Evolutionary conservation across 495 filamentous ascomycete species (phyloP).

Genomic region (Aeminium ludgeri): DNA sequence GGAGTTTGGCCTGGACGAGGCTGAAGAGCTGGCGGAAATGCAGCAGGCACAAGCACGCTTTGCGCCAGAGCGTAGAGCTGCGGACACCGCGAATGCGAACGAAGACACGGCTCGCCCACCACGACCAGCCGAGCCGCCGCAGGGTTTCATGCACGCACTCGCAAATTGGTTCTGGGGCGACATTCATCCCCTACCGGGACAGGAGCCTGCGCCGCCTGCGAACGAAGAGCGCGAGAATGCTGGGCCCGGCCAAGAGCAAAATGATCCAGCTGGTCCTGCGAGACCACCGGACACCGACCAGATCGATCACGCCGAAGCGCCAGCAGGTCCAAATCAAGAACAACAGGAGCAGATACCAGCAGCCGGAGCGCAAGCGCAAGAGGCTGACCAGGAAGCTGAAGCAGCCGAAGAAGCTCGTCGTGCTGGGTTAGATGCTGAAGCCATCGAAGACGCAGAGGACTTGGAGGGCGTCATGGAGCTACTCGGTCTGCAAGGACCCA

Average conservation of each 20-base stretch:
- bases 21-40: not conserved
- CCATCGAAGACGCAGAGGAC: conserved; percentile 73
- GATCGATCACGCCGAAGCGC: conserved; percentile 18
- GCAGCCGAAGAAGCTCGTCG: conserved; percentile 26
- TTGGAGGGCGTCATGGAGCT: conserved; percentile 96
- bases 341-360: conserved; percentile 18
- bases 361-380: conserved; percentile 11
- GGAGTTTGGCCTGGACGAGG: conserved; percentile 9
- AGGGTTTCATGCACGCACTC: conserved; percentile 7
- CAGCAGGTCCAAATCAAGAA: conserved; percentile 15
- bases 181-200: conserved; percentile 22
- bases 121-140: not conserved
- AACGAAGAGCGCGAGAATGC: conserved; percentile 38
- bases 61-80: not conserved
- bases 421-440: conserved; percentile 41
- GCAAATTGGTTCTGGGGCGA: conserved; percentile 50
- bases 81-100: not conserved
- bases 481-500: conserved; percentile 86
- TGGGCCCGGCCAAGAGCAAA: conserved; percentile 37
- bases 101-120: not conserved
- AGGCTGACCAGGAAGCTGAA: conserved; percentile 26
- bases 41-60: not conserved
- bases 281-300: conserved; percentile 12
- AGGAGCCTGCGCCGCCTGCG: conserved; percentile 23
- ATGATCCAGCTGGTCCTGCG: conserved; percentile 44